Percentiles rank a stretch among this genome's conserved stretches.
Evolutionary conservation across 495 filamentous ascomycete species (phyloP).

Genomic region (Polyplosphaeria fusca): DNA sequence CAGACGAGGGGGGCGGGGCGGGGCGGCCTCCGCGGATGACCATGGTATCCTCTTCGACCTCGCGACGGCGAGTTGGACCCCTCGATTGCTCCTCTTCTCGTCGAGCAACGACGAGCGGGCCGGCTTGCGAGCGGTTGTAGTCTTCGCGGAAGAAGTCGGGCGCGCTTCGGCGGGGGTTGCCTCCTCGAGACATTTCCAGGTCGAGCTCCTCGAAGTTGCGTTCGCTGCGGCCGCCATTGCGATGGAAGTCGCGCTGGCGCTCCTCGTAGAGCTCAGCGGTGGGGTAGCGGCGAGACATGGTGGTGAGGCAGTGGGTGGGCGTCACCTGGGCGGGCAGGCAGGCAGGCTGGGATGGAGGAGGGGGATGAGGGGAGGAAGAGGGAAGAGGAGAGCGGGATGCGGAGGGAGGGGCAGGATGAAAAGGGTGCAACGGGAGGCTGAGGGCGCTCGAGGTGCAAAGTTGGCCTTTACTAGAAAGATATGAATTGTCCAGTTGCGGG

Average conservation of each 20-base stretch:
- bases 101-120: slow-evolving; percentile 48
- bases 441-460: slow-evolving; percentile 1
- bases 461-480: slow-evolving; percentile 25
- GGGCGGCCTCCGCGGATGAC: slow-evolving; percentile 28
- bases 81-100: slow-evolving; percentile 32
- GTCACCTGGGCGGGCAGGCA: neutral
- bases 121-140: slow-evolving; percentile 45
- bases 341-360: neutral
- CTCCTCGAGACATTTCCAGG: slow-evolving; percentile 32
- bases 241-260: slow-evolving; percentile 46
- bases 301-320: neutral
- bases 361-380: slow-evolving; percentile 6
- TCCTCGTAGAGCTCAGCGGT: slow-evolving; percentile 48
- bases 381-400: slow-evolving; percentile 1
- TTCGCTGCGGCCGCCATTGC: slow-evolving; percentile 35
- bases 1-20: slow-evolving; percentile 13
- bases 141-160: slow-evolving; percentile 57
- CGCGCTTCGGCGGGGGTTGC: slow-evolving; percentile 37
- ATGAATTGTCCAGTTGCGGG: no score
- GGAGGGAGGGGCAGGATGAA: slow-evolving; percentile 2
- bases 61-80: slow-evolving; percentile 30
- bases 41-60: slow-evolving; percentile 32
- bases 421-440: neutral
- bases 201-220: slow-evolving; percentile 42
- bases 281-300: slow-evolving; percentile 39